phyloP scores from a whole-genome alignment of 768 basidiomycete genomes.

The Myochromella boudieri region DNA sequence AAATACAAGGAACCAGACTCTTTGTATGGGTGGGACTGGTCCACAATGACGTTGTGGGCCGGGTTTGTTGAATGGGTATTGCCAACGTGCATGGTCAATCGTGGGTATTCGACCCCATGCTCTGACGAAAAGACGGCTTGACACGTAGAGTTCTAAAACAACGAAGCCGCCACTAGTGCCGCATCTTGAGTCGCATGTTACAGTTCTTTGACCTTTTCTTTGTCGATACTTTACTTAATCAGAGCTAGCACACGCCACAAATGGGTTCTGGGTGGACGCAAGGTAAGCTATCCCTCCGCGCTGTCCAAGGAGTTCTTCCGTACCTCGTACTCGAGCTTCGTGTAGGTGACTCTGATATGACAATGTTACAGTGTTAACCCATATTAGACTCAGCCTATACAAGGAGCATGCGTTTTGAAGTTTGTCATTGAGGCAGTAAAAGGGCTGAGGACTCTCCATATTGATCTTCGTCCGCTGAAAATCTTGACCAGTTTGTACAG shows the following conservation, averaged over 20 bases:
- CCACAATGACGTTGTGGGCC: no score
- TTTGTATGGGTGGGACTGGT: no score
- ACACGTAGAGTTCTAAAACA: no score
- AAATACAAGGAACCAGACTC: no score
- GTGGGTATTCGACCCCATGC: no score
- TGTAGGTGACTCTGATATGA: slow-evolving; percentile 5
- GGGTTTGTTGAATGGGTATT: no score
- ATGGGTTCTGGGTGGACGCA: slow-evolving; percentile 2
- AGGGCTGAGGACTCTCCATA: neutral
- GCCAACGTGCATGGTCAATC: no score
- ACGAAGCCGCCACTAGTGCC: slow-evolving; percentile 5
- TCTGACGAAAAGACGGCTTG: no score
- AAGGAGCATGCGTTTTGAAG: no score
- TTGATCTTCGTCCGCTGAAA: slow-evolving; percentile 12
- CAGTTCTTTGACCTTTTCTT: neutral
- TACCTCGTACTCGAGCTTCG: slow-evolving; percentile 5
- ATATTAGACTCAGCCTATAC: no score
- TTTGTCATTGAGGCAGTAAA: neutral
- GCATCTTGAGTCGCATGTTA: slow-evolving; percentile 3
- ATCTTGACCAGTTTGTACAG: no score
- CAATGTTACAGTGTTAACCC: neutral
- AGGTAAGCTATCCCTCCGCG: slow-evolving; percentile 6
- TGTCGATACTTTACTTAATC: slow-evolving; percentile 6
- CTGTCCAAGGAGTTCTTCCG: slow-evolving; percentile 13
- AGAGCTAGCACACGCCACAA: slow-evolving; percentile 17